Conservation (phyloP, 2,329 filamentous ascomycete genomes). For the Fusarium pininemorale region DNA sequence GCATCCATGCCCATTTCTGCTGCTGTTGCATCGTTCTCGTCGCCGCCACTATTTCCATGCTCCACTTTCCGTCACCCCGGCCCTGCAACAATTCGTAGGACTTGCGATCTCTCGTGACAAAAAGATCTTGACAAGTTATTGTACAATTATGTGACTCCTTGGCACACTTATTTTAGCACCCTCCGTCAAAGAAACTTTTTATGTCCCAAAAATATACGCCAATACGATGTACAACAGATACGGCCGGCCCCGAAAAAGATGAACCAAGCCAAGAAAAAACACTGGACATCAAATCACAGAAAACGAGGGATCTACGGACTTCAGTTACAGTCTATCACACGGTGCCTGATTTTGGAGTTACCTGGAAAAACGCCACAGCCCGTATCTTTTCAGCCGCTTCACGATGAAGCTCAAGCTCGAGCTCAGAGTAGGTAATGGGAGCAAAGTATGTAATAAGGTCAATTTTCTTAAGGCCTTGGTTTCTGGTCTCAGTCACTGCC, state of each 20-base stretch:
- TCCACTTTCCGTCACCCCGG: constrained; percentile 31
- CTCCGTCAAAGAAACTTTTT: not conserved
- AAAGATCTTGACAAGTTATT: not conserved
- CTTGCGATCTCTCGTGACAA: not conserved
- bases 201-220: constrained; percentile 25
- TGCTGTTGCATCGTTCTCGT: constrained; percentile 2
- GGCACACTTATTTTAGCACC: not conserved
- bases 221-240: constrained; percentile 10
- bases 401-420: not conserved
- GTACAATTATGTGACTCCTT: too few species aligned
- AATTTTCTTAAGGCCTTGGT: not conserved
- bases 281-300: constrained; percentile 32
- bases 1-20: not conserved
- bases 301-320: constrained; percentile 22
- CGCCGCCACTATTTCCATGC: constrained; percentile 18
- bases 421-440: not conserved
- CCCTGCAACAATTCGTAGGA: not conserved
- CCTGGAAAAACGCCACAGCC: constrained; percentile 16
- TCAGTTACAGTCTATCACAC: constrained; percentile 1
- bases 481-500: not conserved
- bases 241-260: constrained; percentile 34
- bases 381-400: constrained; percentile 20
- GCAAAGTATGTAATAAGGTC: not conserved
- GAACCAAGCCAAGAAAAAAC: constrained; percentile 28
- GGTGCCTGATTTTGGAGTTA: constrained; percentile 19